A percentile compares a stretch with the other conserved stretches of the same genome.
Conservation (phyloP, 257 asterid genomes). For the Craterostigma plantagineum region DNA sequence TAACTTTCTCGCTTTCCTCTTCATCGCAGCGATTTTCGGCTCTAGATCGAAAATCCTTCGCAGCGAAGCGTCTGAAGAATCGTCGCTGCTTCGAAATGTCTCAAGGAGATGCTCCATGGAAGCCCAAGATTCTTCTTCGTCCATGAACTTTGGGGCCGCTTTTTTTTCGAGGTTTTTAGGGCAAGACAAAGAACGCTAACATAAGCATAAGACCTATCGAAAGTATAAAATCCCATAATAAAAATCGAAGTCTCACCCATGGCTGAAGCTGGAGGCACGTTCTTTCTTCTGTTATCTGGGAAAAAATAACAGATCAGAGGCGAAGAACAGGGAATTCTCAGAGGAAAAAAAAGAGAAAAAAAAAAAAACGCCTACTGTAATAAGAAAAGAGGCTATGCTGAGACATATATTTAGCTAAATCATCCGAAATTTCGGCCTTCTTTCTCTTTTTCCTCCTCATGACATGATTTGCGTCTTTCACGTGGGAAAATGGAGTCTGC, state of each 20-base stretch:
- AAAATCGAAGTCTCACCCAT: constrained; percentile 25
- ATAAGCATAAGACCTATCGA: too few species aligned
- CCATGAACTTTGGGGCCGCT: constrained; percentile 14
- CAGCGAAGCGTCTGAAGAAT: constrained; percentile 22
- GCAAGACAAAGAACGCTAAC: too few species aligned
- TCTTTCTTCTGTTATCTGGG: too few species aligned
- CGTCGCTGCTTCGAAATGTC: constrained; percentile 18
- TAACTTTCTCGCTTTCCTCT: constrained; percentile 26
- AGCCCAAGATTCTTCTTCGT: constrained; percentile 19
- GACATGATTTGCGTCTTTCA: constrained; percentile 11
- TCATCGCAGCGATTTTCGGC: constrained; percentile 25
- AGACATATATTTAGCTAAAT: constrained; percentile 40
- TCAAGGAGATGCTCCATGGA: constrained; percentile 21
- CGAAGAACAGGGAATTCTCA: too few species aligned
- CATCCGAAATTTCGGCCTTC: constrained; percentile 27
- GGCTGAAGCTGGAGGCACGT: too few species aligned
- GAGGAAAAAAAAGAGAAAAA: too few species aligned
- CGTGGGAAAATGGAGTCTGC: constrained; percentile 25
- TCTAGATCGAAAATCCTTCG: constrained; percentile 29
- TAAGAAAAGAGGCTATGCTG: constrained; percentile 54
- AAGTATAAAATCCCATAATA: too few species aligned
- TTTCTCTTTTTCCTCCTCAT: constrained; percentile 56
- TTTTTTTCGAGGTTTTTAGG: too few species aligned
- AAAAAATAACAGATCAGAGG: too few species aligned
- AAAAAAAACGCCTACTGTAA: constrained; percentile 28